phyloP scores from a whole-genome alignment of 1,139 yeast species.

The Yamadazyma oceani region DNA sequence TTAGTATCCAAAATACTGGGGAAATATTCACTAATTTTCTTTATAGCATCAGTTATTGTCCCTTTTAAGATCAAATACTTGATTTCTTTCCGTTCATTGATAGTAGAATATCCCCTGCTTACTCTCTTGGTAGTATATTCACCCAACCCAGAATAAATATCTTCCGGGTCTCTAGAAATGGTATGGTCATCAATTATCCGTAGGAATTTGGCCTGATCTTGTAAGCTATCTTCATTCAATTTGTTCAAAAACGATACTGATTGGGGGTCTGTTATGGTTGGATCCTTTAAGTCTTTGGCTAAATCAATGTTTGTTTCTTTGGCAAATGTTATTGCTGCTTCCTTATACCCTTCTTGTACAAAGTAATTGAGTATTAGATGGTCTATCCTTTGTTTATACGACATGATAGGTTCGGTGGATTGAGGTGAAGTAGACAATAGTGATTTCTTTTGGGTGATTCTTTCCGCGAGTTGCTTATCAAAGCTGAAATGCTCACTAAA shows the following conservation, averaged over 20 bases:
- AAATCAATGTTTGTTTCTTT: slow-evolving; percentile 36
- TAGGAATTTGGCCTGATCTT: slow-evolving; percentile 5
- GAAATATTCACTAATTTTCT: slow-evolving; percentile 45
- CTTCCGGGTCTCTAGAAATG: slow-evolving; percentile 15
- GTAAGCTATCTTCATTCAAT: slow-evolving; percentile 10
- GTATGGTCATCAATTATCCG: slow-evolving; percentile 7
- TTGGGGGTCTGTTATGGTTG: slow-evolving; percentile 7
- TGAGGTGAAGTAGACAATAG: too few species aligned
- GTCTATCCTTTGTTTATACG: slow-evolving; percentile 37
- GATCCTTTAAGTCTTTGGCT: slow-evolving; percentile 5
- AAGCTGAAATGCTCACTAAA: too few species aligned
- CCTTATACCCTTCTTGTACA: slow-evolving; percentile 57
- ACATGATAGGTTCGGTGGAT: slow-evolving; percentile 2
- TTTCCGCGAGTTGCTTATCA: too few species aligned
- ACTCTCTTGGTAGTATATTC: slow-evolving; percentile 9
- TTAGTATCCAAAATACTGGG: slow-evolving; percentile 57
- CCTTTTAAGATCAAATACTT: slow-evolving; percentile 52
- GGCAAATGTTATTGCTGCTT: slow-evolving; percentile 52
- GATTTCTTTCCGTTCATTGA: slow-evolving; percentile 47
- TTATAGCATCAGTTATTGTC: slow-evolving; percentile 46
- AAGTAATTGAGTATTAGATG: slow-evolving; percentile 52
- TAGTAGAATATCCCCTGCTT: slow-evolving; percentile 46
- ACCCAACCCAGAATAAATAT: slow-evolving; percentile 12
- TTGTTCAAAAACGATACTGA: slow-evolving; percentile 12
- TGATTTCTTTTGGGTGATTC: too few species aligned